Evolutionary conservation across 139 green algal genomes (phyloP).

Genomic region (Microglena sp.): DNA sequence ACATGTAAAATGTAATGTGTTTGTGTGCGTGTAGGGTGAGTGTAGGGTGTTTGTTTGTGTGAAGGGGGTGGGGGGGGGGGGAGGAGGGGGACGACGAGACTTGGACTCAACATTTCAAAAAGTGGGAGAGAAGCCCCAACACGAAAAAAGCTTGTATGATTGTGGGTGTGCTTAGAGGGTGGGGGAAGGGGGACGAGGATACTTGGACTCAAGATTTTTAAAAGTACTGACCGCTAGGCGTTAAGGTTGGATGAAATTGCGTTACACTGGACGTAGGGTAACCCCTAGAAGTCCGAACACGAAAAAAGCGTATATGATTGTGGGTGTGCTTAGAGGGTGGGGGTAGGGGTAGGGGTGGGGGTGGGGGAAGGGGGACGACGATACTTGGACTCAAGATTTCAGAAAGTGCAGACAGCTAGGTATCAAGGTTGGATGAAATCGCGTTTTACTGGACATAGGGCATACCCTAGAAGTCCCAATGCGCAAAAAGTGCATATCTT

Average conservation of each 20-base stretch:
- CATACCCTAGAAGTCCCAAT: background rate
- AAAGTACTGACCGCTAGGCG: background rate
- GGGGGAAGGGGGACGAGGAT: background rate
- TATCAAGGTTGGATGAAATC: too few relatives aligned
- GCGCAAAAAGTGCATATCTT: background rate
- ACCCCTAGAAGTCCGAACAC: background rate
- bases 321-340: too few relatives aligned
- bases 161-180: too few relatives aligned
- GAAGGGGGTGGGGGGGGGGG: background rate
- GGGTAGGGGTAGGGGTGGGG: too few relatives aligned
- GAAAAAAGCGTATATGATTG: background rate
- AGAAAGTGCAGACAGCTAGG: background rate
- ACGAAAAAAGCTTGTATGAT: background rate
- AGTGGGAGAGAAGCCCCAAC: background rate
- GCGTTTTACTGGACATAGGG: too few relatives aligned
- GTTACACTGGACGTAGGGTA: too few relatives aligned
- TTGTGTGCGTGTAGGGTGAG: background rate
- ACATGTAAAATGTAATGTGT: background rate
- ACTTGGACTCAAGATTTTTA: background rate
- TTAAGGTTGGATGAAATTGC: too few relatives aligned
- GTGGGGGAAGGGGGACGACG: background rate
- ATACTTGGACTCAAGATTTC: background rate
- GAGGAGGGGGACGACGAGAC: background rate
- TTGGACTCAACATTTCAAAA: background rate
- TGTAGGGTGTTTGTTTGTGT: background rate